phyloP scores from a whole-genome alignment of 2,329 filamentous ascomycete genomes.

The Fusarium oxysporum region DNA sequence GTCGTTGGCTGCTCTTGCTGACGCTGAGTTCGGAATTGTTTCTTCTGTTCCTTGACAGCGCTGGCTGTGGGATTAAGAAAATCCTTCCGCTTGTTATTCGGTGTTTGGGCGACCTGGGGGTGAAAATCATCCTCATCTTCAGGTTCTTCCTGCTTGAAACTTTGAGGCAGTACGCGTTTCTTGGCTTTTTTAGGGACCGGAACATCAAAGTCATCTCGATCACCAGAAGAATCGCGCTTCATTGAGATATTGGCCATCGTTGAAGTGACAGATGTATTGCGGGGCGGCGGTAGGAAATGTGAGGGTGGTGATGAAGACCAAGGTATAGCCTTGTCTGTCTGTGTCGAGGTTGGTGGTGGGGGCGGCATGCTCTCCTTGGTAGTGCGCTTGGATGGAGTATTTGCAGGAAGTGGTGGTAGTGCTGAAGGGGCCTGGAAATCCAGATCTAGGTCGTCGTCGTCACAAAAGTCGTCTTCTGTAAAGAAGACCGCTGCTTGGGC shows the following conservation, averaged over 20 bases:
- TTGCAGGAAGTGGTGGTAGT: conserved; percentile 53
- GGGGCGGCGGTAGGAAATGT: conserved; percentile 56
- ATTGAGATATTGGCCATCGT: conserved; percentile 40
- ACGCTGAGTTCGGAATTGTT: conserved; percentile 72
- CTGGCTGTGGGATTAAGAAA: conserved; percentile 43
- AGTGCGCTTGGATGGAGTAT: conserved; percentile 31
- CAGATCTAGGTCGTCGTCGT: conserved; percentile 80
- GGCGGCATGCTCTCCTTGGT: conserved; percentile 45
- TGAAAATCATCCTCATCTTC: conserved; percentile 50
- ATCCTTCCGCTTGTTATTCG: conserved; percentile 45
- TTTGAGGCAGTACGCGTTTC: conserved; percentile 70
- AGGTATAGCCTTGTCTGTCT: conserved; percentile 58
- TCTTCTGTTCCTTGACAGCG: conserved; percentile 74
- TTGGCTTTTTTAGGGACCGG: conserved; percentile 59
- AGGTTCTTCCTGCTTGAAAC: conserved; percentile 52
- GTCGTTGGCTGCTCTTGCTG: conserved; percentile 55
- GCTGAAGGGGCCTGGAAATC: conserved; percentile 72
- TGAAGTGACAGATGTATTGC: conserved; percentile 29
- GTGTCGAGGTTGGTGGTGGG: conserved; percentile 45
- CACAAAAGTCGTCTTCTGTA: conserved; percentile 86
- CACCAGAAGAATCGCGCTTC: conserved; percentile 58
- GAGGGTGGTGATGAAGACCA: conserved; percentile 78
- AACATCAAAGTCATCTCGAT: conserved; percentile 41
- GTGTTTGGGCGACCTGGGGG: conserved; percentile 33
- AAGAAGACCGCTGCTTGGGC: conserved; percentile 64